Evolutionary conservation across 345 rosid genomes (phyloP).

Genomic region (Citrus unshiu): DNA sequence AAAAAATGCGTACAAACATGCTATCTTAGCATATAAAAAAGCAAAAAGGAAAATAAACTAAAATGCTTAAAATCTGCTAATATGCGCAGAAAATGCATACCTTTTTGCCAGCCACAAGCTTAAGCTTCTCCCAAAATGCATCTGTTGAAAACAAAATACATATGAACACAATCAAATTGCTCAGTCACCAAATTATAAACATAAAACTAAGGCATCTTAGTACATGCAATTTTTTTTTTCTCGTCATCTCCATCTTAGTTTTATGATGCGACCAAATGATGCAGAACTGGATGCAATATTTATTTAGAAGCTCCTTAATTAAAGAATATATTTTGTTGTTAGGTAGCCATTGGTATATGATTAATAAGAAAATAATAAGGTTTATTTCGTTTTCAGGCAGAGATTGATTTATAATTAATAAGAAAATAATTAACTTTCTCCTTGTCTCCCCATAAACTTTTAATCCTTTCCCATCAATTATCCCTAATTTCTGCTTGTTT

Average conservation of each 20-base stretch:
- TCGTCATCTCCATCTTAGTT: neutral
- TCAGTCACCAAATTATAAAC: neutral
- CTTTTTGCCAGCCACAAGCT: slow-evolving; percentile 56
- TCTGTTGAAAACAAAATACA: slow-evolving; percentile 38
- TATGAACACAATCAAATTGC: neutral
- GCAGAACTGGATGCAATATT: neutral
- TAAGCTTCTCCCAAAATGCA: slow-evolving; percentile 83
- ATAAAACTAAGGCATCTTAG: neutral
- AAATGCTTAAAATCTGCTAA: neutral
- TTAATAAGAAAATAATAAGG: neutral
- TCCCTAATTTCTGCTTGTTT: neutral
- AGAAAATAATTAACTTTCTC: neutral
- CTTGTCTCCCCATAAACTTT: neutral
- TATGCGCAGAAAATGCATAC: slow-evolving; percentile 24
- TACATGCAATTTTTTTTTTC: neutral
- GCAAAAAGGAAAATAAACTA: neutral
- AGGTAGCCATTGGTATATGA: neutral
- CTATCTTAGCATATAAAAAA: neutral
- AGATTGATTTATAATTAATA: neutral
- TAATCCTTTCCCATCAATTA: neutral
- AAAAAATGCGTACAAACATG: neutral
- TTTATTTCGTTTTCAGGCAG: neutral
- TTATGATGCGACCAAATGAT: neutral
- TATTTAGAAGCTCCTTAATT: neutral
- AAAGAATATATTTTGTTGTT: neutral